Base-by-base conservation (phyloP, 805 yeast species). In the Starmerella potacharoeniae region DNA sequence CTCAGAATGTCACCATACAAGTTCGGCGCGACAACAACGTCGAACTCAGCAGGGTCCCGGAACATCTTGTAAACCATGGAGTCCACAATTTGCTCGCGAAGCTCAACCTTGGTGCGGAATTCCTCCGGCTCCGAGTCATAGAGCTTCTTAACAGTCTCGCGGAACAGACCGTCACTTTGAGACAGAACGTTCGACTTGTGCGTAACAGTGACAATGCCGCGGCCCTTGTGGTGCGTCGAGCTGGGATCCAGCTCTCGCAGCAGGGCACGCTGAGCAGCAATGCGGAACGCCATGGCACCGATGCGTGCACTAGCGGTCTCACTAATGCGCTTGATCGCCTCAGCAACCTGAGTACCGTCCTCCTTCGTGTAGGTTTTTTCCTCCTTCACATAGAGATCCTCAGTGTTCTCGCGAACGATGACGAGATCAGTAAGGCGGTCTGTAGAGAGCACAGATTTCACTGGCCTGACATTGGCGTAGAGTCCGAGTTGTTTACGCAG, bases 51-150 rank as follows among this genome's bases (percentile, higher is more conserved):
- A 52, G 98, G 98, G 73, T 93, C 97, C 73, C 97, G 83, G 82
- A 93, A 93, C 93, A 93, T 81, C 72, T 96, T 81, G 81, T 93
- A 93, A 55, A 93, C 98, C 98, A 93, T 93, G 13, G 97, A 90
- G 75, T 93, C 98, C 47, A 93, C 97, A 70, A 93, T 91, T 76
- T 93, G 98, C 75, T 93, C 97, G 69, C 86, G 86, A 71, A 87
- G 78, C 47, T 75, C 77, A 55, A 93, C 76, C 52, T 64, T 62
- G 5, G 28, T 17, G 36, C 75, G 75, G 71, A 78, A 90, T 64
- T 75, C 73, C 56, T 79, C 74, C 60, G 77, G 74, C 58, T 52
- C 51, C 34, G 30, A 44, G 51, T 74, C 79, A 69, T 80, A 84
- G 48, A 81, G 79, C 58, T 73, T 71, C 64, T 77, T 77, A 65